Evolutionary conservation across 2,329 filamentous ascomycete species (phyloP).

Genomic region (Hymenoscyphus linearis): DNA sequence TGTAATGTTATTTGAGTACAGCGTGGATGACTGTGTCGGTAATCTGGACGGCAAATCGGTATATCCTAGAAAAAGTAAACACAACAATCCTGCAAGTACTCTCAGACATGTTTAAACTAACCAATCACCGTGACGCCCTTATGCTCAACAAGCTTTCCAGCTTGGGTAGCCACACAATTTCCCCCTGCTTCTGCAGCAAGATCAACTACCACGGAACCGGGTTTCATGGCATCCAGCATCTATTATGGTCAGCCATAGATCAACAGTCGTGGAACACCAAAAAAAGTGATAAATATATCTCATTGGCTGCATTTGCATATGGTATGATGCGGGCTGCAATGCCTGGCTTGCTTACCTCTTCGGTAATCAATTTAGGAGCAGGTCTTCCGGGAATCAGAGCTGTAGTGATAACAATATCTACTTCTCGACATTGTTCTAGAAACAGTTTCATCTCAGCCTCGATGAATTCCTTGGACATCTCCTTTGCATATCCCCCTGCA

Average conservation of each 20-base stretch:
- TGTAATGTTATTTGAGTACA: slow-evolving; percentile 92
- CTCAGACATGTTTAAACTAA: slow-evolving; percentile 33
- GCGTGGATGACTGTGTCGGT: slow-evolving; percentile 80
- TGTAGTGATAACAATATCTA: slow-evolving; percentile 90
- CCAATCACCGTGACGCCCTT: slow-evolving; percentile 82
- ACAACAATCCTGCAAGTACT: neutral
- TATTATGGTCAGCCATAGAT: slow-evolving; percentile 30
- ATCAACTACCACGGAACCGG: slow-evolving; percentile 83
- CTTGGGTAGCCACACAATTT: slow-evolving; percentile 77
- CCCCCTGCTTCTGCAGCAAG: slow-evolving; percentile 82
- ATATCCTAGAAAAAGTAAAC: slow-evolving; percentile 49
- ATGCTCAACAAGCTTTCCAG: slow-evolving; percentile 64
- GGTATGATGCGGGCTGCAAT: neutral
- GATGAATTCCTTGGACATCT: slow-evolving; percentile 92
- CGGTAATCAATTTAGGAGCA: slow-evolving; percentile 79
- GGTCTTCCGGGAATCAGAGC: slow-evolving; percentile 83
- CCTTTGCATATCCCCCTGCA: slow-evolving; percentile 82
- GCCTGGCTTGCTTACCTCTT: slow-evolving; percentile 40
- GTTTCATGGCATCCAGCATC: slow-evolving; percentile 64
- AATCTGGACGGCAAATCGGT: slow-evolving; percentile 83
- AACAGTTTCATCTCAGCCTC: slow-evolving; percentile 92
- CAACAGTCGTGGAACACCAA: neutral
- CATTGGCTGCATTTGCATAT: slow-evolving; percentile 27
- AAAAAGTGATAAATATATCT: slow-evolving; percentile 40
- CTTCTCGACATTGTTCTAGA: slow-evolving; percentile 77